Conservation (phyloP, 1,284 basidiomycete genomes). For the Tetrapyrgos nigripes region DNA sequence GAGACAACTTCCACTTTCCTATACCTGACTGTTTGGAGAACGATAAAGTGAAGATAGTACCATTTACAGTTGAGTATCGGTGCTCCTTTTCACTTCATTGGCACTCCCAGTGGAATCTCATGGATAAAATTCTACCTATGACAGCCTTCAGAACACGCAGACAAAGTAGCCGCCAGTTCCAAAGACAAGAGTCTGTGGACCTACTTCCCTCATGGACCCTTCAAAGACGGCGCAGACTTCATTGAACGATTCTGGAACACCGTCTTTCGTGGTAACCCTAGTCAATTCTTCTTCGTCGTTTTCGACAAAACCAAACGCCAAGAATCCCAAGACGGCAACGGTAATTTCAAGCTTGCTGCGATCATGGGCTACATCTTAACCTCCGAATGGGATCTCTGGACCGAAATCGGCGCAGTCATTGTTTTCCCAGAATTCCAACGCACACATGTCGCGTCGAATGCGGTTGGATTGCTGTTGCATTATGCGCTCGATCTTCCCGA, state of each 20-base stretch:
- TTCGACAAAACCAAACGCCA: conserved; percentile 48
- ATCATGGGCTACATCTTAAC: conserved; percentile 48
- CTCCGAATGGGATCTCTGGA: conserved; percentile 41
- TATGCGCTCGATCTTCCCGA: conserved; percentile 58
- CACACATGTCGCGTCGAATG: conserved; percentile 68
- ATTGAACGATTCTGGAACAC: conserved; percentile 24
- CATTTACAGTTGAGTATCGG: conserved; percentile 39
- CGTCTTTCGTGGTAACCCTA: conserved; percentile 38
- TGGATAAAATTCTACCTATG: no score
- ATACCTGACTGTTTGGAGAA: conserved; percentile 40
- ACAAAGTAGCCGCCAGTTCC: conserved; percentile 16
- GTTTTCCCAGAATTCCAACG: conserved; percentile 66
- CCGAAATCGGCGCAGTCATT: conserved; percentile 58
- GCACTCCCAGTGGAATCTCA: no score
- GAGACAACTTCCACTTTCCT: conserved; percentile 42
- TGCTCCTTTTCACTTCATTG: conserved; percentile 7
- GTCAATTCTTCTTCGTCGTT: conserved; percentile 50
- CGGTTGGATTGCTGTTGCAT: conserved; percentile 62
- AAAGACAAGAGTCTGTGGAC: conserved; percentile 27
- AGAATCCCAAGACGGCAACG: no score
- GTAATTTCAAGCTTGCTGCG: conserved; percentile 38
- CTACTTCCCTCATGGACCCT: conserved; percentile 51
- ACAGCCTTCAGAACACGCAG: conserved; percentile 24
- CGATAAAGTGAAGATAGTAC: conserved; percentile 39
- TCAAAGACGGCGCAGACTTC: conserved; percentile 38